These are phyloP conservation scores for Polytolypa hystricis DNA, from an alignment of 2,329 filamentous ascomycete genomes.

Conservation along the genomic window DNA sequence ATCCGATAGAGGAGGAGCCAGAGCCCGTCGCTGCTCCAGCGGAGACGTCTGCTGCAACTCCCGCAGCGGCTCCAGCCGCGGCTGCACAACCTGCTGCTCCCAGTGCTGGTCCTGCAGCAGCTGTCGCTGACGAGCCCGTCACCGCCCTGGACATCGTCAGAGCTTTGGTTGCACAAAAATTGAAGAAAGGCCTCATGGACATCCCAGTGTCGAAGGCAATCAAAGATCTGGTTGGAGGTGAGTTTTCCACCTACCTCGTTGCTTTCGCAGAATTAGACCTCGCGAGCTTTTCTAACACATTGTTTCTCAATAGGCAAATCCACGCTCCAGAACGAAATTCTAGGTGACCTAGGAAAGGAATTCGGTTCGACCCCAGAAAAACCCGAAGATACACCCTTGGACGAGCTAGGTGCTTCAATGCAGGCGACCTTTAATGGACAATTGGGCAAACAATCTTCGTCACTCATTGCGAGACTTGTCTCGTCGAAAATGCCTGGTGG, in stretches of 20 bases:
- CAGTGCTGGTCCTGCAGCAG: constrained; percentile 73
- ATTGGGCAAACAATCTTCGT: constrained; percentile 90
- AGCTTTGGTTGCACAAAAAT: constrained; percentile 84
- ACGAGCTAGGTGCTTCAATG: constrained; percentile 90
- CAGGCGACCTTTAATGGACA: constrained; percentile 98
- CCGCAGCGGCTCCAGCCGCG: constrained; percentile 40
- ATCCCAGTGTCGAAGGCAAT: constrained; percentile 93
- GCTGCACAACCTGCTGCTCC: constrained; percentile 48
- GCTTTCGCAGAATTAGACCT: background rate
- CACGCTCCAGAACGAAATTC: constrained; percentile 95
- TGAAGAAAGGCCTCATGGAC: constrained; percentile 86
- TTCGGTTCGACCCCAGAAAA: constrained; percentile 97
- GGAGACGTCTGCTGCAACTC: constrained; percentile 26
- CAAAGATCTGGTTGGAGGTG: constrained; percentile 95
- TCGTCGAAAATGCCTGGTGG: constrained; percentile 99
- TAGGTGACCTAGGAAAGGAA: constrained; percentile 95
- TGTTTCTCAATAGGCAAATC: constrained; percentile 64
- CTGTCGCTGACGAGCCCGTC: constrained; percentile 77
- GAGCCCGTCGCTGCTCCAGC: constrained; percentile 40
- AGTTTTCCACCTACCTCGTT: constrained; percentile 28
- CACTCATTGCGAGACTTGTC: constrained; percentile 84
- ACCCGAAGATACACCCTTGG: constrained; percentile 91
- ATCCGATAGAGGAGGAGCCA: constrained; percentile 84
- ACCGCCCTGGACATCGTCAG: constrained; percentile 82
- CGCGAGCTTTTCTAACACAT: constrained; percentile 6